phyloP scores from a whole-genome alignment of 139 green algal species.

The Micractinium conductrix region DNA sequence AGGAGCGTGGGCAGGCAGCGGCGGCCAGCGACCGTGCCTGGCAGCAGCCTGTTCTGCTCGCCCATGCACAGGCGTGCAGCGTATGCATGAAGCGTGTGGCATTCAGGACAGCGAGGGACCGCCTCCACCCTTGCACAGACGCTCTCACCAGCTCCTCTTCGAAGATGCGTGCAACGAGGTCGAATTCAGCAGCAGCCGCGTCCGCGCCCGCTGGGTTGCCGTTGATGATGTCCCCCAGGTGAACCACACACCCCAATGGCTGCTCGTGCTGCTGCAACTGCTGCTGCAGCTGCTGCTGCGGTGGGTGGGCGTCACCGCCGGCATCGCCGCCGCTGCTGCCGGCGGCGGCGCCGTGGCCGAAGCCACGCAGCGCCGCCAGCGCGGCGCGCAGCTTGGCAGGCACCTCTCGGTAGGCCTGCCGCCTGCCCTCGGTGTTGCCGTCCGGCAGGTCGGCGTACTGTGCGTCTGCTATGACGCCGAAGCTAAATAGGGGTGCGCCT shows the following conservation, averaged over 20 bases:
- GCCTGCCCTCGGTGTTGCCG: slow-evolving; percentile 54
- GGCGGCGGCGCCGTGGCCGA: not conserved
- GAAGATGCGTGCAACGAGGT: slow-evolving; percentile 35
- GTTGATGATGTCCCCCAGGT: slow-evolving; percentile 77
- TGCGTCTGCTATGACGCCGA: slow-evolving; percentile 47
- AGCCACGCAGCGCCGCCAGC: slow-evolving; percentile 30
- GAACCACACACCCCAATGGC: slow-evolving; percentile 42
- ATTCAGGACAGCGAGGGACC: not conserved
- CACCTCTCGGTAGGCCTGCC: slow-evolving; percentile 69
- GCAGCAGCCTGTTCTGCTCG: not conserved
- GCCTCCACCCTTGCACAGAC: not conserved
- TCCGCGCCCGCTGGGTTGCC: slow-evolving; percentile 49
- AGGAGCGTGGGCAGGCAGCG: not conserved
- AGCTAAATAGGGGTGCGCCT: not conserved
- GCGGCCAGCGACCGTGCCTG: not conserved
- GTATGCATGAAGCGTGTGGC: too few species aligned
- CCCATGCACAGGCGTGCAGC: not conserved
- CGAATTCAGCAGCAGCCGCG: slow-evolving; percentile 30
- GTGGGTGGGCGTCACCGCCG: too few species aligned
- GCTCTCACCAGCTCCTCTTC: slow-evolving; percentile 19
- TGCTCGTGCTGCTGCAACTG: not conserved
- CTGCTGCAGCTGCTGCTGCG: not conserved
- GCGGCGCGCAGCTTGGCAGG: slow-evolving; percentile 67
- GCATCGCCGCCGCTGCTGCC: not conserved
- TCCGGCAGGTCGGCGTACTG: slow-evolving; percentile 47